Conservation (phyloP, 2,329 filamentous ascomycete species). For the Ophiostoma pallidulum region DNA sequence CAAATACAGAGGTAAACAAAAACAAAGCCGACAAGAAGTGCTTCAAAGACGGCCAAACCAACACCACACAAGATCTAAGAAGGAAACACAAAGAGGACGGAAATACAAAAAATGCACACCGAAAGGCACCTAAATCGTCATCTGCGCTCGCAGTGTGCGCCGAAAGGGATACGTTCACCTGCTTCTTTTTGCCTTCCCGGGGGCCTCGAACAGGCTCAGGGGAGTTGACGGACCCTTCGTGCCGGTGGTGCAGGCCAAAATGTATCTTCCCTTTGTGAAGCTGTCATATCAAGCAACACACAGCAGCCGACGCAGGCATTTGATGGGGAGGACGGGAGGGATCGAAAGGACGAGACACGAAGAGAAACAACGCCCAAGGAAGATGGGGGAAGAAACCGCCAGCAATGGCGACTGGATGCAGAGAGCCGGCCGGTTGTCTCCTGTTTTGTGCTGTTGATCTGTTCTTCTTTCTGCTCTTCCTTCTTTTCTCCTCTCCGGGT, state of each 20-base stretch:
- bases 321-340: background rate
- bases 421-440: no score
- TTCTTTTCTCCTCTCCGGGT: background rate
- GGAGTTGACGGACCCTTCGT: no score
- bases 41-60: background rate
- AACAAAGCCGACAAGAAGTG: background rate
- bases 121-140: slow-evolving; percentile 1
- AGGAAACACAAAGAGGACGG: background rate
- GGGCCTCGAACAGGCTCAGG: no score
- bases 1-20: no score
- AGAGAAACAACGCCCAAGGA: background rate
- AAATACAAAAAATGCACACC: background rate
- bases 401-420: background rate
- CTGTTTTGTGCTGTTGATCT: no score
- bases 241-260: no score
- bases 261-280: no score
- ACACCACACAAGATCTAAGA: background rate
- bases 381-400: background rate
- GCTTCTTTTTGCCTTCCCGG: background rate
- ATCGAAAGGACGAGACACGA: background rate
- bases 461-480: background rate
- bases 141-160: background rate
- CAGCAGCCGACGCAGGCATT: no score
- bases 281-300: no score
- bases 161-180: no score